These are phyloP conservation scores for Eruca vesicaria DNA, from an alignment of 441 rosid species.

Conservation along the genomic window DNA sequence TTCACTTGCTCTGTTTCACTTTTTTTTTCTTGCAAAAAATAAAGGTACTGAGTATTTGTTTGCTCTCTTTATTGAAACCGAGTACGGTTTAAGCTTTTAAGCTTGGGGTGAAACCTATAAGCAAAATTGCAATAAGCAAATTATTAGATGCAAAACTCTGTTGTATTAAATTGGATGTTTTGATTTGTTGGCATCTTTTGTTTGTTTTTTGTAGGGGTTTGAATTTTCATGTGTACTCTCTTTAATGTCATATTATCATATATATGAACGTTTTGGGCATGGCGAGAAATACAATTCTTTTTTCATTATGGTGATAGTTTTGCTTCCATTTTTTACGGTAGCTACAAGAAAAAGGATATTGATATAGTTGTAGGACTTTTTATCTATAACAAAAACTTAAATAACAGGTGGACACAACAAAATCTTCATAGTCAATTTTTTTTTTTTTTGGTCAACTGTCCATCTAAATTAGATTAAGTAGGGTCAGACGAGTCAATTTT, in stretches of 20 bases:
- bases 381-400: too few species aligned
- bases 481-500: too few species aligned
- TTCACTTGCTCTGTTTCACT: constrained; percentile 12
- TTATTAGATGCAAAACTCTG: constrained; percentile 14
- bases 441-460: too few species aligned
- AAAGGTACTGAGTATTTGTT: constrained; percentile 34
- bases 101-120: constrained; percentile 17
- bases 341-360: too few species aligned
- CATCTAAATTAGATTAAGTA: too few species aligned
- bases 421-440: too few species aligned
- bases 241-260: not conserved
- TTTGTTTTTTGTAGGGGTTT: constrained; percentile 16
- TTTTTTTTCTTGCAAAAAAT: constrained; percentile 22
- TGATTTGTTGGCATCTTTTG: constrained; percentile 23
- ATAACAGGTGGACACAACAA: too few species aligned
- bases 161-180: constrained; percentile 16
- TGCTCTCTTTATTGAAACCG: constrained; percentile 16
- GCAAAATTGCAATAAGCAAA: constrained; percentile 31
- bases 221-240: not conserved
- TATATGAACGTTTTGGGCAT: not conserved
- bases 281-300: not conserved
- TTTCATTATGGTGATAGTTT: not conserved
- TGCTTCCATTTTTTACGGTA: not conserved
- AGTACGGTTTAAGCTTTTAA: constrained; percentile 10
- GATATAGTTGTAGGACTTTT: too few species aligned